A percentile compares a stretch with the other conserved stretches of the same genome.
These are phyloP conservation scores for Scytalidium sp. DNA, from an alignment of 2,329 filamentous ascomycete genomes.

Conservation along the genomic window DNA sequence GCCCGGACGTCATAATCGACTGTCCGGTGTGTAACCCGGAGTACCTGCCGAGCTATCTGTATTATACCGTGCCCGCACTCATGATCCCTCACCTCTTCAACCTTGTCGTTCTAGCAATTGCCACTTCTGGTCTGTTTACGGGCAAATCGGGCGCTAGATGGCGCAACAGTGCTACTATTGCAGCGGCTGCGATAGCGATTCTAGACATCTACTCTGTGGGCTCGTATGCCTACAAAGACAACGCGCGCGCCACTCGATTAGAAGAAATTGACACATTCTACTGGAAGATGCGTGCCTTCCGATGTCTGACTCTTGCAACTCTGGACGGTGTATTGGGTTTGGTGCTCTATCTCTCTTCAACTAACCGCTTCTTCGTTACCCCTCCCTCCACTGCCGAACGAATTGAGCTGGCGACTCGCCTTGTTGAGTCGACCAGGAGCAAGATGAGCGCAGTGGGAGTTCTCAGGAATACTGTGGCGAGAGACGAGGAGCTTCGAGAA, in stretches of 20 bases:
- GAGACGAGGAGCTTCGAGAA: conserved; percentile 68
- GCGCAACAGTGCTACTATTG: conserved; percentile 67
- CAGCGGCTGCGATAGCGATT: conserved; percentile 53
- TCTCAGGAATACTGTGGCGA: conserved; percentile 73
- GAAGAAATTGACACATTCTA: conserved; percentile 67
- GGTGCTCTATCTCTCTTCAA: conserved; percentile 72
- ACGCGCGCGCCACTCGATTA: conserved; percentile 59
- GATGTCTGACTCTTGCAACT: conserved; percentile 60
- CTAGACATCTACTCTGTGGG: conserved; percentile 65
- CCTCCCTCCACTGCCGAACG: conserved; percentile 62
- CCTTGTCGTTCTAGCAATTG: conserved; percentile 66
- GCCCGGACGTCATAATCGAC: conserved; percentile 67
- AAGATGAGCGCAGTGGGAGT: conserved; percentile 73
- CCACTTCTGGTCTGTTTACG: conserved; percentile 66
- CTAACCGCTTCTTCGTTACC: conserved; percentile 71
- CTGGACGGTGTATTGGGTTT: conserved; percentile 63
- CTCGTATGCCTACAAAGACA: conserved; percentile 63
- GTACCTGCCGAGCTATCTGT: conserved; percentile 67
- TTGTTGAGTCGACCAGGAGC: conserved; percentile 57
- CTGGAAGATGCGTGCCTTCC: conserved; percentile 64
- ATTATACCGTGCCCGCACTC: conserved; percentile 75
- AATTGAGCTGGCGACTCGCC: conserved; percentile 55
- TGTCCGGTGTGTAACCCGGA: conserved; percentile 83
- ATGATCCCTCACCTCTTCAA: conserved; percentile 78
- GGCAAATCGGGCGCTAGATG: conserved; percentile 64